A percentile compares a stretch with the other conserved stretches of the same genome.
Evolutionary conservation across 1,284 basidiomycete genomes (phyloP).

Genomic region (Afroboletus lepidellus): DNA sequence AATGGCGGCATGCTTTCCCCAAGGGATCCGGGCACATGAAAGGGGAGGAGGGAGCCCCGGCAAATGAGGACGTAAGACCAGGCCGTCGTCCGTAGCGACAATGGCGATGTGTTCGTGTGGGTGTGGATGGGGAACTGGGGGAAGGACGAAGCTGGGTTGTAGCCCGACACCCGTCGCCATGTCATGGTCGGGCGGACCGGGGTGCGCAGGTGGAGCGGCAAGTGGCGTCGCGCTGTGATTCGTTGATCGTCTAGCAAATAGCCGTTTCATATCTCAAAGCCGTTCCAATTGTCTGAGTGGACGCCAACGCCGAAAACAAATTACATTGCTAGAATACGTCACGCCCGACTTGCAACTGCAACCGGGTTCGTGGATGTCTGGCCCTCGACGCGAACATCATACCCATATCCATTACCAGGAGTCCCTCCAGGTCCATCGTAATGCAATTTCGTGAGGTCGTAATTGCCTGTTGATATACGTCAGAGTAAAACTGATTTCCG

Average conservation of each 20-base stretch:
- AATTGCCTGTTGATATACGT: slow-evolving; percentile 59
- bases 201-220: background rate
- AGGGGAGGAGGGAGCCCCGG: slow-evolving; percentile 35
- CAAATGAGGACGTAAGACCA: slow-evolving; percentile 60
- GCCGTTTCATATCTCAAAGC: slow-evolving; percentile 35
- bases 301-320: slow-evolving; percentile 10
- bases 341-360: slow-evolving; percentile 19
- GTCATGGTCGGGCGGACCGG: slow-evolving; percentile 4
- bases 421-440: slow-evolving; percentile 77
- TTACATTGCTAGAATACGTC: slow-evolving; percentile 18
- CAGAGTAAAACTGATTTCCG: slow-evolving; percentile 4
- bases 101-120: slow-evolving; percentile 67
- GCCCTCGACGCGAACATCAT: slow-evolving; percentile 58
- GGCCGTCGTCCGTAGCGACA: slow-evolving; percentile 54
- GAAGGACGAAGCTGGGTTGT: slow-evolving; percentile 62
- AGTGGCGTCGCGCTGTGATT: background rate
- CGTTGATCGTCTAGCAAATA: slow-evolving; percentile 15
- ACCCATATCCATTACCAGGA: slow-evolving; percentile 71
- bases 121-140: slow-evolving; percentile 68
- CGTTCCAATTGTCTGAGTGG: too few relatives aligned
- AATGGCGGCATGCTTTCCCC: slow-evolving; percentile 59
- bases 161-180: slow-evolving; percentile 35
- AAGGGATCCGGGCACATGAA: slow-evolving; percentile 54
- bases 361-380: slow-evolving; percentile 16
- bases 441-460: slow-evolving; percentile 77